These are phyloP conservation scores for Globisporangium ultimum DNA, from an alignment of 352 stramenopile species.

Conservation along the genomic window DNA sequence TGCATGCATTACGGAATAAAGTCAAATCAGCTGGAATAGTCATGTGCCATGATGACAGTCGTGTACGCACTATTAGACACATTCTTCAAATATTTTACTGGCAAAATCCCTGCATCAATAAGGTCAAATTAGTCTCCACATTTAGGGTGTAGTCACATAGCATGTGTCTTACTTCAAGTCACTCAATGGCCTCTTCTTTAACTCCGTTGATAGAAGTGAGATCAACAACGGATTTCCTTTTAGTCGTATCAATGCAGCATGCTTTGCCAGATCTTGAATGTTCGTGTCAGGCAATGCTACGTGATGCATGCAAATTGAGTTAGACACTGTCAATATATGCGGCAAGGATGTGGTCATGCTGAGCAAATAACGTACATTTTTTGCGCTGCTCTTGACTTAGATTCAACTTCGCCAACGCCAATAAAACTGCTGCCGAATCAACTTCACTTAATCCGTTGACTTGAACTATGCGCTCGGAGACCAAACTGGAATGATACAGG, in stretches of 20 bases:
- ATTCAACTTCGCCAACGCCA: constrained; percentile 36
- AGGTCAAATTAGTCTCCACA: constrained; percentile 6
- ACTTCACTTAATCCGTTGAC: constrained; percentile 34
- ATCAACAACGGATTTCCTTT: constrained; percentile 33
- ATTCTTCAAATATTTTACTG: constrained; percentile 3
- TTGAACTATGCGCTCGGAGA: constrained; percentile 23
- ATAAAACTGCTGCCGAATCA: constrained; percentile 44
- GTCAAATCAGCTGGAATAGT: background rate
- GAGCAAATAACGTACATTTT: constrained; percentile 27
- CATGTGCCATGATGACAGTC: background rate
- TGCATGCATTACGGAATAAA: background rate
- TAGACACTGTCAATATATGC: too few species aligned
- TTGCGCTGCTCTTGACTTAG: constrained; percentile 34
- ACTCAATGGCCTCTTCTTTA: constrained; percentile 16
- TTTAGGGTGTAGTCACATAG: background rate
- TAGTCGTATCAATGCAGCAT: constrained; percentile 24
- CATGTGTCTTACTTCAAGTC: constrained; percentile 15
- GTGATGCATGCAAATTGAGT: background rate
- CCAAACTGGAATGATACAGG: constrained; percentile 7
- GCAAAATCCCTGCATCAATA: constrained; percentile 16
- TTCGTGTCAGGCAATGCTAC: constrained; percentile 19
- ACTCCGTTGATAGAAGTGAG: constrained; percentile 11
- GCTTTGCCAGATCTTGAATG: constrained; percentile 18
- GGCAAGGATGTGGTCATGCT: too few species aligned
- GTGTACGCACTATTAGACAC: background rate